These are phyloP conservation scores for Geranium rotundifolium DNA, from an alignment of 345 rosid species.

Conservation along the genomic window DNA sequence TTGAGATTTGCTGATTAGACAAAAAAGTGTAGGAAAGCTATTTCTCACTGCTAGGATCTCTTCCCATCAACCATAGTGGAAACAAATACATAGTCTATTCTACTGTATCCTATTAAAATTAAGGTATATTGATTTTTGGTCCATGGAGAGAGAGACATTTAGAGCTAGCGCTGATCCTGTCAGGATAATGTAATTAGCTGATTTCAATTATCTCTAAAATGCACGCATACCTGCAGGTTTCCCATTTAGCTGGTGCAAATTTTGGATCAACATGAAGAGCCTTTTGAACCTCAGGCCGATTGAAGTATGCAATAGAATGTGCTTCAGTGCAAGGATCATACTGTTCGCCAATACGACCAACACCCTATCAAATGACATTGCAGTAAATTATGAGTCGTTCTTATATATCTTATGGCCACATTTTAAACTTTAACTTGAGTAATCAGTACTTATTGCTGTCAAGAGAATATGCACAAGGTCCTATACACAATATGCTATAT, in stretches of 20 bases:
- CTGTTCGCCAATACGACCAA: constrained; percentile 49
- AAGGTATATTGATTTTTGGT: too few relatives aligned
- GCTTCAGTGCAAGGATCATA: constrained; percentile 95
- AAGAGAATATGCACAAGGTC: too few relatives aligned
- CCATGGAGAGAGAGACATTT: too few relatives aligned
- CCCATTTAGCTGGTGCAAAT: constrained; percentile 70
- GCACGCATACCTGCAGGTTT: constrained; percentile 62
- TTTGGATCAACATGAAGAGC: constrained; percentile 66
- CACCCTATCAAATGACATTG: constrained; percentile 21
- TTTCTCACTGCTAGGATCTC: too few relatives aligned
- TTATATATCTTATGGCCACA: not conserved
- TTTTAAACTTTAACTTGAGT: not conserved
- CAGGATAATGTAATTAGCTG: not conserved
- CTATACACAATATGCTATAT: too few relatives aligned
- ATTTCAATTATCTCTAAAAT: not conserved
- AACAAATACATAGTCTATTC: too few relatives aligned
- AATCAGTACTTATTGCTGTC: too few relatives aligned
- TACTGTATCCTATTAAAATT: too few relatives aligned
- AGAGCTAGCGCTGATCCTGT: not conserved
- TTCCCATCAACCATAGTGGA: too few relatives aligned
- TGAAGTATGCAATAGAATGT: constrained; percentile 70
- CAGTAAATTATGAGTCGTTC: not conserved
- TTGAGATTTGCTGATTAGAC: too few relatives aligned
- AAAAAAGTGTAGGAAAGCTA: too few relatives aligned
- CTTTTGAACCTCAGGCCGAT: constrained; percentile 64